phyloP scores from a whole-genome alignment of 2,329 filamentous ascomycete species.

The Neonectria sp. region DNA sequence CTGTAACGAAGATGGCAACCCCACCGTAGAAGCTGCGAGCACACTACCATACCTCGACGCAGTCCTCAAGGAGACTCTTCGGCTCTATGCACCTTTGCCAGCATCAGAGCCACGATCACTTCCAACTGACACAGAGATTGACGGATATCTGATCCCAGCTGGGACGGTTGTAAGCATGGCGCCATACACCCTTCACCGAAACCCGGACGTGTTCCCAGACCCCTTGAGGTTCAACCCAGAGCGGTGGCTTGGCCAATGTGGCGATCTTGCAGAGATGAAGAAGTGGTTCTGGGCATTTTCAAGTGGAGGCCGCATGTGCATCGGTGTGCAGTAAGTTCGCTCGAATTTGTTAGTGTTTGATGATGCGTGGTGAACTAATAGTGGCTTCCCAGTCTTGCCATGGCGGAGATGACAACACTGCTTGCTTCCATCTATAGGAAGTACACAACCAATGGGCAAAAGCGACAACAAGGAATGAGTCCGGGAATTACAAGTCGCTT shows the following conservation, averaged over 20 bases:
- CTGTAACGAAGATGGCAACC: conserved; percentile 44
- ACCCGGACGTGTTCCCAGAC: conserved; percentile 43
- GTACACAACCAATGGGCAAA: conserved; percentile 29
- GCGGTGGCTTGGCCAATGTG: conserved; percentile 42
- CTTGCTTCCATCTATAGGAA: conserved; percentile 35
- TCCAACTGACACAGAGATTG: conserved; percentile 31
- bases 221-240: conserved; percentile 46
- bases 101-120: conserved; percentile 63
- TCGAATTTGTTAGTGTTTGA: not conserved
- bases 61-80: conserved; percentile 65
- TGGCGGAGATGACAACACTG: conserved; percentile 44
- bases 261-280: conserved; percentile 35
- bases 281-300: conserved; percentile 47
- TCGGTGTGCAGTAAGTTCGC: conserved; percentile 44
- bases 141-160: conserved; percentile 44
- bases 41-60: conserved; percentile 62
- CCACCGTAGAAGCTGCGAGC: conserved; percentile 54
- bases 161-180: conserved; percentile 47
- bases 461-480: conserved; percentile 27
- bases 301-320: conserved; percentile 43
- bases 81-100: conserved; percentile 66
- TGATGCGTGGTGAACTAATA: not conserved
- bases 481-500: conserved; percentile 42
- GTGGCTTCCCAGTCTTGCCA: conserved; percentile 29
- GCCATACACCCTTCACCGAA: conserved; percentile 46